A percentile compares a stretch with the other conserved stretches of the same genome.
phyloP scores from a whole-genome alignment of 164 flowering plant species.

The Saururus chinensis region DNA sequence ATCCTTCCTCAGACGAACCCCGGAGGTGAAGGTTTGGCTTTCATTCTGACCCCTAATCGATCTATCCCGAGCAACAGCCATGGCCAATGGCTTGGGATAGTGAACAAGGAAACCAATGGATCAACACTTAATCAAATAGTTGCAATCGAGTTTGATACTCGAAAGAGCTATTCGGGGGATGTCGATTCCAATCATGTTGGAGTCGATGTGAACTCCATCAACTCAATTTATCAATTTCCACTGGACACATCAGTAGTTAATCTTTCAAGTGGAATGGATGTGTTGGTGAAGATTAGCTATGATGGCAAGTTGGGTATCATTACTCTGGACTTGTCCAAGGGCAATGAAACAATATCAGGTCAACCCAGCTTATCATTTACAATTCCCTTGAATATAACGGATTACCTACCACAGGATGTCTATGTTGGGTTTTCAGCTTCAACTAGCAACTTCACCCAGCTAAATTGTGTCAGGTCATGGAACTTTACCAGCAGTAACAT shows the following conservation, averaged over 20 bases:
- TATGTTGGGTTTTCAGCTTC: slow-evolving; percentile 51
- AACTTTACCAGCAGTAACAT: slow-evolving; percentile 16
- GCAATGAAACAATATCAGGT: slow-evolving; percentile 1
- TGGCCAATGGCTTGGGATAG: slow-evolving; percentile 58
- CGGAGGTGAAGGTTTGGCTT: slow-evolving; percentile 55
- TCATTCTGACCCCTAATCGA: slow-evolving; percentile 23
- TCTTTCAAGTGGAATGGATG: slow-evolving; percentile 13
- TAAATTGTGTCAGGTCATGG: slow-evolving; percentile 43
- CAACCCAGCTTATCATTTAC: slow-evolving; percentile 10
- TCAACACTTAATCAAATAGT: slow-evolving; percentile 14
- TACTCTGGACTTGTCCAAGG: slow-evolving; percentile 13
- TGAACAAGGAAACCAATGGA: slow-evolving; percentile 24
- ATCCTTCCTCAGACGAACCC: slow-evolving; percentile 11
- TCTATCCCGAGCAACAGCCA: slow-evolving; percentile 26
- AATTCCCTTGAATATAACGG: slow-evolving; percentile 20
- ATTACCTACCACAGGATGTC: slow-evolving; percentile 26
- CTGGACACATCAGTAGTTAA: slow-evolving; percentile 13
- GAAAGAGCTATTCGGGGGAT: slow-evolving; percentile 33
- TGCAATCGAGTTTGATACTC: slow-evolving; percentile 55
- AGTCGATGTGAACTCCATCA: slow-evolving; percentile 26
- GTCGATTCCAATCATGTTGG: slow-evolving; percentile 50
- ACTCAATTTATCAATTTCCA: slow-evolving; percentile 19
- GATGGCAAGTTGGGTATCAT: slow-evolving; percentile 20
- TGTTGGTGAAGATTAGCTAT: slow-evolving; percentile 14
- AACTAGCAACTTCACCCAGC: slow-evolving; percentile 26